A percentile compares a stretch with the other conserved stretches of the same genome.
Evolutionary conservation across 31 red algal genomes (phyloP).

Genomic region (Bonnemaisonia californica): DNA sequence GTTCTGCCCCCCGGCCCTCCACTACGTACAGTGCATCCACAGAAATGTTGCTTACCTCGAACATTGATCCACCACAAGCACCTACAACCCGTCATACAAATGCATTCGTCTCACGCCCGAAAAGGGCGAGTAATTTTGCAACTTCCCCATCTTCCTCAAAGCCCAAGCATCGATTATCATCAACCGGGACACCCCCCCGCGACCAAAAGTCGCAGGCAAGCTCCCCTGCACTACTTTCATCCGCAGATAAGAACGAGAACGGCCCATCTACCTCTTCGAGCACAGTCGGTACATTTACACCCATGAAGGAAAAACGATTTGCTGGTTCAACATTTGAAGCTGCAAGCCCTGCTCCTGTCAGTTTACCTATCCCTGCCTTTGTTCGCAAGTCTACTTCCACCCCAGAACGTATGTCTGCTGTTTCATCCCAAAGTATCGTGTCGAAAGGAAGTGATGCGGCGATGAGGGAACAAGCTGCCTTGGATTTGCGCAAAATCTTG

Average conservation of each 20-base stretch:
- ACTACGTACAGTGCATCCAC: neutral
- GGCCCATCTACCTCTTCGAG: neutral
- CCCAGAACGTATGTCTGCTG: slow-evolving; percentile 3
- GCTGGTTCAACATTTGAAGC: slow-evolving; percentile 55
- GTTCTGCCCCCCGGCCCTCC: neutral
- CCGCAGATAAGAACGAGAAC: neutral
- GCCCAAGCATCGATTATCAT: too few relatives aligned
- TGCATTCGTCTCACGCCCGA: neutral
- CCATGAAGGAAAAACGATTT: slow-evolving; percentile 9
- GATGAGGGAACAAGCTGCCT: neutral
- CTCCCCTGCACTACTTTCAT: neutral
- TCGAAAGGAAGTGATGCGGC: neutral
- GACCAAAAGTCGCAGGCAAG: neutral
- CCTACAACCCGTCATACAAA: neutral
- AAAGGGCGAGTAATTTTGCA: too few relatives aligned
- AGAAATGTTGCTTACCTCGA: neutral
- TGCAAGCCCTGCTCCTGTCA: slow-evolving; percentile 40
- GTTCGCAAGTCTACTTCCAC: slow-evolving; percentile 16
- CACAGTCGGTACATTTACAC: neutral
- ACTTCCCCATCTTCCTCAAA: neutral
- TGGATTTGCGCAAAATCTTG: neutral
- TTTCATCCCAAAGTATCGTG: neutral
- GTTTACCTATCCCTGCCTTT: slow-evolving; percentile 50
- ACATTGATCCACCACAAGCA: neutral
- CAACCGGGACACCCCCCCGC: neutral